These are phyloP conservation scores for Pholiota adiposa DNA, from an alignment of 1,284 basidiomycete genomes.

Conservation along the genomic window DNA sequence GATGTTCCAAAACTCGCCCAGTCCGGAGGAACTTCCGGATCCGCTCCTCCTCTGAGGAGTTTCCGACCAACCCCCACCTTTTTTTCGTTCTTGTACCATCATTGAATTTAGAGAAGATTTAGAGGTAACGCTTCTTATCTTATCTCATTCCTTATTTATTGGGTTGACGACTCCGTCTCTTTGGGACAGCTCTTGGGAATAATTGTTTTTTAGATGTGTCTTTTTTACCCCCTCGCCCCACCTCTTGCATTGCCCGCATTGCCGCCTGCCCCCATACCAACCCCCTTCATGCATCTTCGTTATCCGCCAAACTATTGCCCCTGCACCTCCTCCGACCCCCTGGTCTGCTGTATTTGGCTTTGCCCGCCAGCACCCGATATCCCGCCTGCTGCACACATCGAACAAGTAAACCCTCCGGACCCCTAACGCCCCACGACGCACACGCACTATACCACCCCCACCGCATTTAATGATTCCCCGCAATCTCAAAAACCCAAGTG, in stretches of 20 bases:
- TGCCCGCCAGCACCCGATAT: background rate
- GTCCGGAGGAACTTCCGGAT: conserved; percentile 74
- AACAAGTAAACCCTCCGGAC: background rate
- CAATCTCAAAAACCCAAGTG: conserved; percentile 23
- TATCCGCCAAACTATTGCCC: conserved; percentile 9
- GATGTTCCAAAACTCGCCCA: conserved; percentile 80
- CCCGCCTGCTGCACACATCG: background rate
- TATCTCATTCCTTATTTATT: background rate
- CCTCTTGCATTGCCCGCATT: conserved; percentile 1
- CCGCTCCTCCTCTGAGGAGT: conserved; percentile 56
- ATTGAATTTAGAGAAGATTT: conserved; percentile 19
- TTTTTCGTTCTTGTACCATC: conserved; percentile 22
- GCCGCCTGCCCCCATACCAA: background rate
- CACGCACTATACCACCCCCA: conserved; percentile 22
- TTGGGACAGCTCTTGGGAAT: conserved; percentile 24
- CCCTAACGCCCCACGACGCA: background rate
- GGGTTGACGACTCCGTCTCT: conserved; percentile 3
- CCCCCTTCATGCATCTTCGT: conserved; percentile 4
- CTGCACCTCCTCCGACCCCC: conserved; percentile 4
- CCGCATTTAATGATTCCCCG: conserved; percentile 16
- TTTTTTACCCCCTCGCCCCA: conserved; percentile 14
- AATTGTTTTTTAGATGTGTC: conserved; percentile 25
- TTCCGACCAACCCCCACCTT: background rate
- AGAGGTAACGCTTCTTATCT: conserved; percentile 13
- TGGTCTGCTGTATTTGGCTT: conserved; percentile 1